Conservation (phyloP, 2,329 filamentous ascomycete species). For the Mycosphaerelloides madeirae region DNA sequence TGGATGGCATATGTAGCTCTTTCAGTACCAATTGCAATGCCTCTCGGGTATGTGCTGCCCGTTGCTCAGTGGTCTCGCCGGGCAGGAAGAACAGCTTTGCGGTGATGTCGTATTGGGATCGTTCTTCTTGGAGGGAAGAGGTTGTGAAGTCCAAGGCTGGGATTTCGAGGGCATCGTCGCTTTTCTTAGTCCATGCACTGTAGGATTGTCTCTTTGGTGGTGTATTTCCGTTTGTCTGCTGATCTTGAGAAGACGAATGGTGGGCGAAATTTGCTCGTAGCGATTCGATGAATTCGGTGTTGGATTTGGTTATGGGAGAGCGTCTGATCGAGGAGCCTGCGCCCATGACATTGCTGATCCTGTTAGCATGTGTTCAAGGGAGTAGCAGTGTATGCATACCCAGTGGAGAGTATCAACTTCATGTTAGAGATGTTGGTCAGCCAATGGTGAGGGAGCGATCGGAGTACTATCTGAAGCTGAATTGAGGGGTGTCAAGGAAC, state of each 20-base stretch:
- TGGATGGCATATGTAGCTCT: slow-evolving; percentile 67
- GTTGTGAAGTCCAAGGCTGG: slow-evolving; percentile 70
- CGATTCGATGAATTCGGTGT: slow-evolving; percentile 85
- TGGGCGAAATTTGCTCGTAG: slow-evolving; percentile 71
- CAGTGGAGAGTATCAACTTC: slow-evolving; percentile 80
- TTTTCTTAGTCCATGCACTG: slow-evolving; percentile 69
- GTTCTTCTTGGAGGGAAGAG: slow-evolving; percentile 72
- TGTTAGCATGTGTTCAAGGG: slow-evolving; percentile 18
- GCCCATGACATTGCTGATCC: slow-evolving; percentile 71
- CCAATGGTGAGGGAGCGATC: background rate
- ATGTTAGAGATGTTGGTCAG: slow-evolving; percentile 47
- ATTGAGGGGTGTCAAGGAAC: no score
- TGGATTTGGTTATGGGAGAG: slow-evolving; percentile 73
- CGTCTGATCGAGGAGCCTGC: slow-evolving; percentile 78
- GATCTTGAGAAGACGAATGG: slow-evolving; percentile 15
- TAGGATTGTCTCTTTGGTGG: slow-evolving; percentile 32
- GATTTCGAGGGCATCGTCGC: slow-evolving; percentile 46
- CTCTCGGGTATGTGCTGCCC: slow-evolving; percentile 67
- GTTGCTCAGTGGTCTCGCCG: slow-evolving; percentile 38
- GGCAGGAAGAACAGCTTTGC: slow-evolving; percentile 93
- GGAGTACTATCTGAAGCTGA: background rate
- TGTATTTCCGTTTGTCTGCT: slow-evolving; percentile 17
- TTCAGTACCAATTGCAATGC: slow-evolving; percentile 75
- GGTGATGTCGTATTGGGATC: slow-evolving; percentile 84
- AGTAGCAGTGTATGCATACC: slow-evolving; percentile 51